Conservation (phyloP, 805 yeast genomes). For the Pichia exigua region DNA sequence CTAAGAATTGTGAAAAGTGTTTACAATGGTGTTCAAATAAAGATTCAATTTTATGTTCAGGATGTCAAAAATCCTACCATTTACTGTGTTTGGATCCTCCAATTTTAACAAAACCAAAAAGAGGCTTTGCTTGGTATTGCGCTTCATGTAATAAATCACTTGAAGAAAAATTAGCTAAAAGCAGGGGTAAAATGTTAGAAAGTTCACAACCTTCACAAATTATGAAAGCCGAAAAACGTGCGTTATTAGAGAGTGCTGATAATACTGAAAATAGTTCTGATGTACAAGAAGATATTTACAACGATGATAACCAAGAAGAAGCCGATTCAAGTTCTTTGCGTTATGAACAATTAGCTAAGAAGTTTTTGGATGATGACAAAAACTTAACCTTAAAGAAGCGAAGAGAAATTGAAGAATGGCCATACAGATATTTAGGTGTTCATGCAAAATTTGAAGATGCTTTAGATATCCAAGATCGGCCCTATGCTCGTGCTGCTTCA, state of each 20-base stretch:
- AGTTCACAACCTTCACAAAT: constrained; percentile 23
- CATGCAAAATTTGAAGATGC: constrained; percentile 71
- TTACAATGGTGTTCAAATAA: constrained; percentile 74
- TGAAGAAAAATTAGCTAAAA: constrained; percentile 34
- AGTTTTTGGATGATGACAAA: constrained; percentile 42
- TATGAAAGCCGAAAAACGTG: constrained; percentile 3
- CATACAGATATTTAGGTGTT: constrained; percentile 69
- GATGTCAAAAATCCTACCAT: constrained; percentile 64
- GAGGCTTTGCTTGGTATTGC: constrained; percentile 91
- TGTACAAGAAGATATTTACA: background rate
- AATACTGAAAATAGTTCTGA: background rate
- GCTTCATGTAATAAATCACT: constrained; percentile 61
- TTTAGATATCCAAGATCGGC: constrained; percentile 66
- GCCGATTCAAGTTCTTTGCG: constrained; percentile 24
- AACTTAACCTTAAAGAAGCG: constrained; percentile 36
- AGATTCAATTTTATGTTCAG: constrained; percentile 76
- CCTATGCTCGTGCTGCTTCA: constrained; percentile 74
- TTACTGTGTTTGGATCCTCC: constrained; percentile 86
- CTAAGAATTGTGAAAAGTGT: constrained; percentile 67
- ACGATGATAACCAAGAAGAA: constrained; percentile 2
- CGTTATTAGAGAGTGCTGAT: background rate
- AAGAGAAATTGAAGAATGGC: constrained; percentile 67
- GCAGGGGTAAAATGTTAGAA: constrained; percentile 29
- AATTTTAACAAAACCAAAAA: constrained; percentile 62
- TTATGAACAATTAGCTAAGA: constrained; percentile 51